phyloP scores from a whole-genome alignment of 2,329 filamentous ascomycete genomes.

The Sporothrix luriei region DNA sequence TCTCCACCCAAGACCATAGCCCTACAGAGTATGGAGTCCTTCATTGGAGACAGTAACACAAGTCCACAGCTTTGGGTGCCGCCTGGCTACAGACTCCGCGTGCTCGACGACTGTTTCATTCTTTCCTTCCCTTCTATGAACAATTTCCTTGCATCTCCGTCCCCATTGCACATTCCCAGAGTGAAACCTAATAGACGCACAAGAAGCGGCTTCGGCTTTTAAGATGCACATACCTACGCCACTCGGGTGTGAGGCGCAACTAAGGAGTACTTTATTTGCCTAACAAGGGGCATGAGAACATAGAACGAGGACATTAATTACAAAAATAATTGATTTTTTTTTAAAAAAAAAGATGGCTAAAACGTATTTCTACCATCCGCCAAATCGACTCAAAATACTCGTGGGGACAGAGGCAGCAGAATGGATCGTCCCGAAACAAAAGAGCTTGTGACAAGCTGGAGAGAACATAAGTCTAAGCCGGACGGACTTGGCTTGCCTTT shows the following conservation, averaged over 20 bases:
- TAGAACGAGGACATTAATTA: neutral
- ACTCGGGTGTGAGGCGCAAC: neutral
- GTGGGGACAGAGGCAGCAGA: neutral
- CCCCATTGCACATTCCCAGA: constrained; percentile 5
- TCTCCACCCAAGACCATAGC: neutral
- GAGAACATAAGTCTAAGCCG: neutral
- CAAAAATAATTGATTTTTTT: neutral
- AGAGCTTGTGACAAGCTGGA: neutral
- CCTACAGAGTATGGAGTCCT: neutral
- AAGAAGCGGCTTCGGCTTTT: neutral
- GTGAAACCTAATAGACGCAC: constrained; percentile 10
- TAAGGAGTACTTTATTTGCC: neutral
- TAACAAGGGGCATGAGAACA: neutral
- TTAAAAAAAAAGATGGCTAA: neutral
- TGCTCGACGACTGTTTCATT: neutral
- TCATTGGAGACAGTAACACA: neutral
- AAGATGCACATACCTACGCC: neutral
- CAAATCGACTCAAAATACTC: no score
- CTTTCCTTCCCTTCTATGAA: neutral
- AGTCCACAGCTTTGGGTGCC: neutral
- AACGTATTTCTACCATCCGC: neutral
- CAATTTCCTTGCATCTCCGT: neutral
- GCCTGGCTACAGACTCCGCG: neutral
- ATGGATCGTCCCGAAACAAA: neutral
- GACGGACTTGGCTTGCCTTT: neutral